Conservation (phyloP, 495 filamentous ascomycete genomes). For the Penicillium verhagenii region DNA sequence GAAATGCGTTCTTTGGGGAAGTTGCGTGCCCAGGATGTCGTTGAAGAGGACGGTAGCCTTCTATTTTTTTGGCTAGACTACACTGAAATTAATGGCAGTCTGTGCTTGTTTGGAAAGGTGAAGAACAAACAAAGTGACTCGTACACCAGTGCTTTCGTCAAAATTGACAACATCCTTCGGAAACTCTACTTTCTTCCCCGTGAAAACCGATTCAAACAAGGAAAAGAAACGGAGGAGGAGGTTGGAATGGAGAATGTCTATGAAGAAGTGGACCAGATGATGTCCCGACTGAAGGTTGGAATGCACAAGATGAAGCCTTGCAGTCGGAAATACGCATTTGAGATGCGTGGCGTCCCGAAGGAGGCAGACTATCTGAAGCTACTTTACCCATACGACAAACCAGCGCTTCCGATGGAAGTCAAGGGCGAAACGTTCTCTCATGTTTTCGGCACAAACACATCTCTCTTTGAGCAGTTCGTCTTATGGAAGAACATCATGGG, state of each 20-base stretch:
- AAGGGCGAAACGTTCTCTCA: constrained; percentile 90
- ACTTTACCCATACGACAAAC: constrained; percentile 84
- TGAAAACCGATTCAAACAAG: constrained; percentile 61
- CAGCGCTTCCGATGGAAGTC: constrained; percentile 64
- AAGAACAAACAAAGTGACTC: constrained; percentile 77
- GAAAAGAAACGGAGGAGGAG: constrained; percentile 71
- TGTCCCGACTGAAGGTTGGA: constrained; percentile 76
- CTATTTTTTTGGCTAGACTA: constrained; percentile 98
- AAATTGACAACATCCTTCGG: constrained; percentile 89
- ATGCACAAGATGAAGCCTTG: constrained; percentile 93
- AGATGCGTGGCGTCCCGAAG: constrained; percentile 80
- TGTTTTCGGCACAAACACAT: constrained; percentile 91
- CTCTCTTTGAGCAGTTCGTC: constrained; percentile 96
- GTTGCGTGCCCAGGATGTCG: constrained; percentile 71
- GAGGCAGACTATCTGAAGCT: constrained; percentile 91
- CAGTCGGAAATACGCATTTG: constrained; percentile 92
- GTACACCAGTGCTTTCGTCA: constrained; percentile 91
- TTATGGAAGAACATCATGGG: constrained; percentile 98
- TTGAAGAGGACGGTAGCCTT: constrained; percentile 88
- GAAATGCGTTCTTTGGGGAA: constrained; percentile 71
- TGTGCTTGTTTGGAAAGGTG: constrained; percentile 96
- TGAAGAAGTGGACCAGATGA: constrained; percentile 78
- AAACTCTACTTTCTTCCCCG: constrained; percentile 94
- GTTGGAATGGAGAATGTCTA: constrained; percentile 89
- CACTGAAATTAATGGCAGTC: constrained; percentile 84